Evolutionary conservation across 1,139 yeast genomes (phyloP), one percentile per base, ranked within the genome.

Genomic region (Lodderomyces beijingensis): DNA sequence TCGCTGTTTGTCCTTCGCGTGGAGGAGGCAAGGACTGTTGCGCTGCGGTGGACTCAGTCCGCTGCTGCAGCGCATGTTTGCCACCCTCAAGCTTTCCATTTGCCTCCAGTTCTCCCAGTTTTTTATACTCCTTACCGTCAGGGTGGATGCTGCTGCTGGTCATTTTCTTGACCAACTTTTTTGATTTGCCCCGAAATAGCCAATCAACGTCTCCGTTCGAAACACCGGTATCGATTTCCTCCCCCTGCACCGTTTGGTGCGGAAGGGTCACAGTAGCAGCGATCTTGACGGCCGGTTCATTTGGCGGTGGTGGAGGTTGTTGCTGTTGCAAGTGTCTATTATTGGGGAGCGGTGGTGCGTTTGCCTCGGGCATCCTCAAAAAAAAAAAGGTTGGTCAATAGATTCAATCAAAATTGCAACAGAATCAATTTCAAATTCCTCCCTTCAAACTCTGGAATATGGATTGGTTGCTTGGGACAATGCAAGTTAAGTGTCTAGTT

Each of bases 131-230:
- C 11, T 23, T 6, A 5, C 14, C 10, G 12, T 38, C 29, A 14
- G 25, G 21, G 16, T 25, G 28, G 30, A 30, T 11, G 25, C 33
- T 32, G 35, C 36, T 39, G 33, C 53, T 49, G 9, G 35, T 23
- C 57, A 53, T 48, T 43, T 65, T 69, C 46, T 71, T 74, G 31
- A 70, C 62, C 46, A 74, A 51, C 42, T 74, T 74, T 59, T 79
- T 75, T 16, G 77, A 73, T 47, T 74, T 77, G 16, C 81, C 85
- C 40, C 87, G 59, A 46, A 80, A 79, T 16, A 80, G 57, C 89
- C 89, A 81, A 46, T 80, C 88, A 9, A 81, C 86, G 48, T 81
- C 88, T 25, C 81, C 81, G 48, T 79, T 78, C 31, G 82, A 65
- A 4, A 79, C 85, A 3, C 85, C 85, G 3, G 71, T 58, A 16